phyloP scores from a whole-genome alignment of 768 basidiomycete genomes.

The Coprinopsis strossmayeri region DNA sequence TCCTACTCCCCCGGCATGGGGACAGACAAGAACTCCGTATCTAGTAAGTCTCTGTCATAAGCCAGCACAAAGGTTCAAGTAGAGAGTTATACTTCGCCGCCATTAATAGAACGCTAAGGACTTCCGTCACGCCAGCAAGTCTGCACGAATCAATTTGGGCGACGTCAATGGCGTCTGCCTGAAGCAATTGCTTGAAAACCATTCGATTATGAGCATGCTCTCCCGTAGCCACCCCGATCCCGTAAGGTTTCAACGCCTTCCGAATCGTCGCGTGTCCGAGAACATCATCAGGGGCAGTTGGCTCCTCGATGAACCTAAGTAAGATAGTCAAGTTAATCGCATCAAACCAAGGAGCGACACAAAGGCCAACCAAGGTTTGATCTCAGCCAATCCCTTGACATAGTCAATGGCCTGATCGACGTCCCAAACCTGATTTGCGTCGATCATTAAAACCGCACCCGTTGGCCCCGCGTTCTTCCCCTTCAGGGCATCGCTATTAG shows the following conservation, averaged over 20 bases:
- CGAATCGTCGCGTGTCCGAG: slow-evolving; percentile 79
- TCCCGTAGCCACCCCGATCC: slow-evolving; percentile 89
- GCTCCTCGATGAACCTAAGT: slow-evolving; percentile 86
- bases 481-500: slow-evolving; percentile 51
- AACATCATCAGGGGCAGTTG: slow-evolving; percentile 88
- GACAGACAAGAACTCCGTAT: slow-evolving; percentile 82
- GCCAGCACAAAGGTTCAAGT: neutral
- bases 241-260: slow-evolving; percentile 67
- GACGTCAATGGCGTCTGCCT: slow-evolving; percentile 89
- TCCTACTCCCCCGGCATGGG: slow-evolving; percentile 93
- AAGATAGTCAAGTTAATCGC: neutral
- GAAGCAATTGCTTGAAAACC: slow-evolving; percentile 92
- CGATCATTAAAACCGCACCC: slow-evolving; percentile 93
- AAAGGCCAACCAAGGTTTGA: slow-evolving; percentile 74
- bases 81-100: slow-evolving; percentile 59
- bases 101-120: slow-evolving; percentile 87
- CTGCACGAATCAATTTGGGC: slow-evolving; percentile 94
- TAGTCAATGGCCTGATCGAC: slow-evolving; percentile 91
- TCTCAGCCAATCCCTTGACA: slow-evolving; percentile 67
- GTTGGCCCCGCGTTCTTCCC: slow-evolving; percentile 95
- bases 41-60: slow-evolving; percentile 23
- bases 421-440: slow-evolving; percentile 97
- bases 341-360: neutral
- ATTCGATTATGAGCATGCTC: slow-evolving; percentile 94
- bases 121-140: slow-evolving; percentile 89